Base-by-base conservation (phyloP, 1,139 yeast genomes). In the Debaryomyces coudertii region DNA sequence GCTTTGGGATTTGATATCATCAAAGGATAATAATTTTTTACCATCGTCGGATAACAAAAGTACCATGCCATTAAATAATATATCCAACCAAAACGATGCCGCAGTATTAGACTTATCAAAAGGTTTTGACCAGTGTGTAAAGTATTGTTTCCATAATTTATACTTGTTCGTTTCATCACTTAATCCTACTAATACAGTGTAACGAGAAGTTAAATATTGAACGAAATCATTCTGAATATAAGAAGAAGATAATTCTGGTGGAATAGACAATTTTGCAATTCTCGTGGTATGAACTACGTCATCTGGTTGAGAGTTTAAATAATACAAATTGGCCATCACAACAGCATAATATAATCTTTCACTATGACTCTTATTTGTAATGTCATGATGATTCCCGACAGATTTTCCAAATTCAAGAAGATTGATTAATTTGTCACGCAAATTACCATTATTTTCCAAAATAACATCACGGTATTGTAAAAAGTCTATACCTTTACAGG, bases 11-110 rank as follows among this genome's bases (percentile, higher is more conserved):
- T 51, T 48, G 6, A 70, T 48, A 42, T 63, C 65, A 6, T 49
- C 48, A 47, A 64, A 65, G 5, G 56, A 50, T 14, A 65, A 47
- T 23, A 53, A 60, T 7, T 47, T 46, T 22, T 51, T 45, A 7
- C 69, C 69, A 24, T 58, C 55, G 11, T 57, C 53, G 11, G 66
- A 51, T 42, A 71, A 54, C 11, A 53, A 47, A 15, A 48, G 40
- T 9, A 71, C 60, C 28, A 71, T 59, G 42, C 63, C 60, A 25
- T 53, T 54, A 47, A 60, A 65, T 36, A 73, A 52, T 29, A 66
- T 55, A 23, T 65, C 71, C n/a, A 70, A 57, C 80, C 80, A 75
- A 45, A 63, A 57, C 43, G 65, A 65, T 2, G 71, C 76, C 2
- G 73, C 66, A 18, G 71, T 66, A 40, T 71, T 69, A 5, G 73